Conservation (phyloP, 306 rosid genomes). For the Quercus cerris region DNA sequence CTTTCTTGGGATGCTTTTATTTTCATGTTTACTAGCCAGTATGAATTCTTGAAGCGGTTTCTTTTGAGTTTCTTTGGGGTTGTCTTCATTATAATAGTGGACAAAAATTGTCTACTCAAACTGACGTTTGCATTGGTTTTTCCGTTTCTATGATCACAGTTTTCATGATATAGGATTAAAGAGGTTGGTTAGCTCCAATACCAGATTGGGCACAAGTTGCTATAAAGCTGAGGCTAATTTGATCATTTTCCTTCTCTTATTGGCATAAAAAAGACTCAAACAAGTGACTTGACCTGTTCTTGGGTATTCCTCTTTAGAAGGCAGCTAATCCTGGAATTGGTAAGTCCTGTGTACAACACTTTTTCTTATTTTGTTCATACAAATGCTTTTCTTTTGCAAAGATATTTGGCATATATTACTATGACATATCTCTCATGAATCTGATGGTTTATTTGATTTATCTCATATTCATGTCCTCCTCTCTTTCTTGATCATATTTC, state of each 20-base stretch:
- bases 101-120: slow-evolving; percentile 36
- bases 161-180: slow-evolving; percentile 38
- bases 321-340: slow-evolving; percentile 43
- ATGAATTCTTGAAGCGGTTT: slow-evolving; percentile 10
- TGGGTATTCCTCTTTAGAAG: slow-evolving; percentile 10
- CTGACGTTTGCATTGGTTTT: slow-evolving; percentile 41
- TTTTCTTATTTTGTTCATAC: not conserved
- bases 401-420: not conserved
- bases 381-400: not conserved
- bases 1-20: not conserved
- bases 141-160: slow-evolving; percentile 33
- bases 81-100: slow-evolving; percentile 24
- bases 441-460: not conserved
- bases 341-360: slow-evolving; percentile 15
- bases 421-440: too few relatives aligned
- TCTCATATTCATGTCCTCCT: not conserved
- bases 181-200: slow-evolving; percentile 21
- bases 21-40: not conserved
- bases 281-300: not conserved
- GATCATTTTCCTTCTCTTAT: slow-evolving; percentile 15
- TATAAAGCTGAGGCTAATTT: slow-evolving; percentile 30
- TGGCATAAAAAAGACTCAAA: not conserved
- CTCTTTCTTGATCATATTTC: not conserved
- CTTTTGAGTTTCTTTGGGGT: slow-evolving; percentile 1
- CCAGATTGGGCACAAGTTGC: slow-evolving; percentile 21